phyloP scores from a whole-genome alignment of 2,329 filamentous ascomycete species.

The Fusarium decemcellulare region DNA sequence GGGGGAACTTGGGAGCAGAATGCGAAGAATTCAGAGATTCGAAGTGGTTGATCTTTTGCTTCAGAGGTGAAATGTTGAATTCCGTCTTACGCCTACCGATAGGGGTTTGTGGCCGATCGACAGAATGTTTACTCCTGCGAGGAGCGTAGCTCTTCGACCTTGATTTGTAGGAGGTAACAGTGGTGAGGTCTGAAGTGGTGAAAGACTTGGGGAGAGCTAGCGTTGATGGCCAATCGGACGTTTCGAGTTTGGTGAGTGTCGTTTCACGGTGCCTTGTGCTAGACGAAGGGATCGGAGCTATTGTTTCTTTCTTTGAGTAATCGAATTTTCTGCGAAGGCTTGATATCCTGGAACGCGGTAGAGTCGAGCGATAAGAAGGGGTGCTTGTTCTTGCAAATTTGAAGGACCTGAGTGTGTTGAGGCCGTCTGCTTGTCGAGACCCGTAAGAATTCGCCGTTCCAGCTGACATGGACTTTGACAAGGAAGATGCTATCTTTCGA shows the following conservation, averaged over 20 bases:
- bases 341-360: slow-evolving; percentile 42
- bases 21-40: slow-evolving; percentile 43
- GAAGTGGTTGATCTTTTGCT: slow-evolving; percentile 50
- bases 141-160: slow-evolving; percentile 18
- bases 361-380: slow-evolving; percentile 3
- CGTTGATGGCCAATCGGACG: slow-evolving; percentile 7
- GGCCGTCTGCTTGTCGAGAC: not conserved
- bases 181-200: slow-evolving; percentile 12
- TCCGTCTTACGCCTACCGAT: slow-evolving; percentile 10
- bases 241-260: not conserved
- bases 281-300: slow-evolving; percentile 19
- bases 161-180: not conserved
- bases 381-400: not conserved
- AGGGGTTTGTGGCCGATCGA: slow-evolving; percentile 6
- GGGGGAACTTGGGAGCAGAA: not conserved
- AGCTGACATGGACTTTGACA: slow-evolving; percentile 32
- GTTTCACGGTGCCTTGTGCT: slow-evolving; percentile 27
- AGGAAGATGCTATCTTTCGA: slow-evolving; percentile 42
- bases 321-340: slow-evolving; percentile 43
- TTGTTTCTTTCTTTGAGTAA: slow-evolving; percentile 15
- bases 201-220: slow-evolving; percentile 19
- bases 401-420: slow-evolving; percentile 16
- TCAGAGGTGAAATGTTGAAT: slow-evolving; percentile 38
- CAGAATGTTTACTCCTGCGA: not conserved
- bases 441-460: slow-evolving; percentile 9